phyloP scores from a whole-genome alignment of 768 basidiomycete genomes.

The Boletales sp. region DNA sequence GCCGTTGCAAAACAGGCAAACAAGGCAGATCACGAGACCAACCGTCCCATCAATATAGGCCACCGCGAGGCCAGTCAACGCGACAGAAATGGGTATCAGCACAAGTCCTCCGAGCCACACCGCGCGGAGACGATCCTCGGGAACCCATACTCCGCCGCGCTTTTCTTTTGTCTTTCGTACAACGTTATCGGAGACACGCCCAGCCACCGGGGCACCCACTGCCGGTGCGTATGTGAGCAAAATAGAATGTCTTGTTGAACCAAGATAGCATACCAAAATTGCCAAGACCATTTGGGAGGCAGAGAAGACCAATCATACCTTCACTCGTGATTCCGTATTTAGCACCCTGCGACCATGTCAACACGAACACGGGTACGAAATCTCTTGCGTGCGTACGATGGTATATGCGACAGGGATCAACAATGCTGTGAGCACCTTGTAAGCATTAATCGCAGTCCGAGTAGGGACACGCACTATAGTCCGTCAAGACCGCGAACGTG shows the following conservation, averaged over 20 bases:
- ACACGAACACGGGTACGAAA: not conserved
- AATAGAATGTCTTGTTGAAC: not conserved
- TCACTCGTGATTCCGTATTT: conserved; percentile 24
- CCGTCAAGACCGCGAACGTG: conserved; percentile 23
- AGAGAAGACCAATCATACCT: conserved; percentile 19
- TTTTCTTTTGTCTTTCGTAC: conserved; percentile 47
- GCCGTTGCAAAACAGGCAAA: conserved; percentile 63
- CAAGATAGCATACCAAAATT: conserved; percentile 15
- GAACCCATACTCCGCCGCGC: conserved; percentile 58
- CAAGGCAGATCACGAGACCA: conserved; percentile 49
- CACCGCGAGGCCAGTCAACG: conserved; percentile 48
- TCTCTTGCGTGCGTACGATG: conserved; percentile 41
- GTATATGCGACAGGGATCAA: conserved; percentile 65
- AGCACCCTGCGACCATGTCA: conserved; percentile 41
- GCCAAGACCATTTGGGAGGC: conserved; percentile 26
- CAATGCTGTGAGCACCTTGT: conserved; percentile 27
- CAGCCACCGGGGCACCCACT: conserved; percentile 62
- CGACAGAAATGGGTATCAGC: conserved; percentile 51
- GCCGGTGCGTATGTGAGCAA: not conserved
- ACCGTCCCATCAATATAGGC: conserved; percentile 44
- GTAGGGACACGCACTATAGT: conserved; percentile 32
- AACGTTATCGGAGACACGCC: conserved; percentile 53
- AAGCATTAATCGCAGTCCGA: not conserved
- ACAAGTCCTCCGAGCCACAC: conserved; percentile 43
- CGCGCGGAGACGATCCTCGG: conserved; percentile 64